Evolutionary conservation across 2,329 filamentous ascomycete genomes (phyloP).

Genomic region (Aspergillus sp.): DNA sequence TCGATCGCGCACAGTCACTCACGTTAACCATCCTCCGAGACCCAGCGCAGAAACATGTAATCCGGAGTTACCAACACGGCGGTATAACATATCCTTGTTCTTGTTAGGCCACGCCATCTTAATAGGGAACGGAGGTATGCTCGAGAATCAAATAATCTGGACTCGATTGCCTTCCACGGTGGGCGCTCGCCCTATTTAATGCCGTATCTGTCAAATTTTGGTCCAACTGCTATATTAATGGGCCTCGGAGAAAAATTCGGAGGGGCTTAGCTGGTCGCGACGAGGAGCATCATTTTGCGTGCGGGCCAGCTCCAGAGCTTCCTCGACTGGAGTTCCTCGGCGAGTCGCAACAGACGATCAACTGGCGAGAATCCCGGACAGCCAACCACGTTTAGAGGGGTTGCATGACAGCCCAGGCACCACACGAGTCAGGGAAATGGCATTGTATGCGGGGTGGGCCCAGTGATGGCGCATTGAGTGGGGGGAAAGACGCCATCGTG

Average conservation of each 20-base stretch:
- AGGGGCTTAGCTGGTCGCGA: slow-evolving; percentile 9
- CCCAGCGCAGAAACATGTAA: slow-evolving; percentile 72
- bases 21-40: slow-evolving; percentile 52
- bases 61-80: slow-evolving; percentile 68
- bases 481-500: slow-evolving; percentile 19
- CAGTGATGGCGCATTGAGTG: slow-evolving; percentile 22
- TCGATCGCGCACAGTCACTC: not conserved
- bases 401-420: too few relatives aligned
- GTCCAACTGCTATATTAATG: not conserved
- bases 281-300: not conserved
- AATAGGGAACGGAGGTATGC: not conserved
- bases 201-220: not conserved
- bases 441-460: slow-evolving; percentile 6
- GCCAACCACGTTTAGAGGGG: too few relatives aligned
- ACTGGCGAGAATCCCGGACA: too few relatives aligned
- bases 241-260: slow-evolving; percentile 23
- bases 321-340: too few relatives aligned
- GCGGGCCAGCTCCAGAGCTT: too few relatives aligned
- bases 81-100: slow-evolving; percentile 63
- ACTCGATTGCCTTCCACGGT: not conserved
- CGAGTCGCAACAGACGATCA: too few relatives aligned
- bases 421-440: not conserved
- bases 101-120: slow-evolving; percentile 26
- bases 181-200: not conserved
- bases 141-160: not conserved